phyloP scores from a whole-genome alignment of 768 basidiomycete species.

The Kwoniella dendrophila region DNA sequence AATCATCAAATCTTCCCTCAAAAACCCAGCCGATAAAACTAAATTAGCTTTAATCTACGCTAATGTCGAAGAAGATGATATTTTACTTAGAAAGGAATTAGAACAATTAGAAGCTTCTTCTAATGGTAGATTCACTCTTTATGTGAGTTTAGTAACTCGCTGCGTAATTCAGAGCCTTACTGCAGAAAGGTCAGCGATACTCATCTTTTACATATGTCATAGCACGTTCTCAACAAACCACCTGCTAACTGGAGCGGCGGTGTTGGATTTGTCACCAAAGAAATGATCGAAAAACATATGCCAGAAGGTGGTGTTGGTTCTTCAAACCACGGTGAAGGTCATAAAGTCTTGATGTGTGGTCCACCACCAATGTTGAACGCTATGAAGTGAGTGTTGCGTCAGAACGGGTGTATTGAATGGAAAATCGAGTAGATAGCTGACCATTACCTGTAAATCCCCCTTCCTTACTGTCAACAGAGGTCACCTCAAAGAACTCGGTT shows the following conservation, averaged over 20 bases:
- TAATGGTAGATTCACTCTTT: slow-evolving; percentile 71
- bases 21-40: slow-evolving; percentile 83
- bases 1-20: slow-evolving; percentile 89
- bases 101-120: slow-evolving; percentile 73
- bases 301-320: slow-evolving; percentile 59
- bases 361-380: slow-evolving; percentile 77
- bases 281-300: slow-evolving; percentile 81
- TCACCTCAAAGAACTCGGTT: slow-evolving; percentile 83
- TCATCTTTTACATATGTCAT: background rate
- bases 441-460: no score
- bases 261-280: slow-evolving; percentile 88
- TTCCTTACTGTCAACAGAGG: slow-evolving; percentile 62
- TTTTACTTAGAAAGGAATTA: slow-evolving; percentile 84
- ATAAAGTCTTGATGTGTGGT: slow-evolving; percentile 56
- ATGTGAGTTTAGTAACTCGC: slow-evolving; percentile 49
- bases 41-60: slow-evolving; percentile 89
- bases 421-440: no score
- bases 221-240: slow-evolving; percentile 92
- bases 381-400: slow-evolving; percentile 65
- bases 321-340: slow-evolving; percentile 40
- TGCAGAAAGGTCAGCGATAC: background rate
- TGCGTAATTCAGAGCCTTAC: background rate
- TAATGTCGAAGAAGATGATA: slow-evolving; percentile 90
- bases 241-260: slow-evolving; percentile 82
- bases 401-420: slow-evolving; percentile 1